Evolutionary conservation across 2,329 filamentous ascomycete genomes (phyloP), one percentile per base, ranked within the genome.

Genomic region (Didymella pomorum): DNA sequence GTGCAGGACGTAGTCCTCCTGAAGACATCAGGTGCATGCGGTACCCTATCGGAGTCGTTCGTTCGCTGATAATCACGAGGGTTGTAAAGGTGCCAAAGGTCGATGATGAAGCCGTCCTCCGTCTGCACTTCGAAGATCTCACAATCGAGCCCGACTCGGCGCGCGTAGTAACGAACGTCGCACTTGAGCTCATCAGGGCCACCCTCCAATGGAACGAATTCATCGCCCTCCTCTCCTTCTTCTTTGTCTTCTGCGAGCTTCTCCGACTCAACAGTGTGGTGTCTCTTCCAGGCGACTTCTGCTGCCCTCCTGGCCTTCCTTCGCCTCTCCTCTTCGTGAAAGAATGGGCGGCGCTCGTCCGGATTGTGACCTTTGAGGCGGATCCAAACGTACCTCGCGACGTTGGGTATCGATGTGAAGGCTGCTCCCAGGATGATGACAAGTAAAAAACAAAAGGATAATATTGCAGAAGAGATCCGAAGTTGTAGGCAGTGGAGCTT

Each of bases 31-130:
- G 90, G 88, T 0, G 85, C 86, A 4, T 84, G 83, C 16, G 85
- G 73, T 18, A 80, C 73, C 20, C 85, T 81, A 33, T 87, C 79
- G 1, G 81, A 76, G 1, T 81, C 73, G 0, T 80, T 70, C 4
- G 84, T 75, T 1, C 83, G 82, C 0, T 79, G 81, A 71, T 92
- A 89, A 59, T 94, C 89, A 47, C 83, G 85, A 0, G 94, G 94
- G 63, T 97, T 89, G 74, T 91, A 96, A 25, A 97, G 83, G 74
- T 97, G 94, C 89, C 91, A 96, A 1, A 97, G 82, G 21, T 90
- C 87, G 61, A 97, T 90, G 44, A 97, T 86, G 72, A 97, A 97
- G 0, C 93, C 93, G 70, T 98, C 94, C 74, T 97, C 93, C 0
- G 94, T 97, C 75, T 96, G 89, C 0, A 97, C 93, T 48, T 91